A percentile compares a stretch with the other conserved stretches of the same genome.
phyloP scores from a whole-genome alignment of 2,329 filamentous ascomycete species.

The Hymenoscyphus occultus region DNA sequence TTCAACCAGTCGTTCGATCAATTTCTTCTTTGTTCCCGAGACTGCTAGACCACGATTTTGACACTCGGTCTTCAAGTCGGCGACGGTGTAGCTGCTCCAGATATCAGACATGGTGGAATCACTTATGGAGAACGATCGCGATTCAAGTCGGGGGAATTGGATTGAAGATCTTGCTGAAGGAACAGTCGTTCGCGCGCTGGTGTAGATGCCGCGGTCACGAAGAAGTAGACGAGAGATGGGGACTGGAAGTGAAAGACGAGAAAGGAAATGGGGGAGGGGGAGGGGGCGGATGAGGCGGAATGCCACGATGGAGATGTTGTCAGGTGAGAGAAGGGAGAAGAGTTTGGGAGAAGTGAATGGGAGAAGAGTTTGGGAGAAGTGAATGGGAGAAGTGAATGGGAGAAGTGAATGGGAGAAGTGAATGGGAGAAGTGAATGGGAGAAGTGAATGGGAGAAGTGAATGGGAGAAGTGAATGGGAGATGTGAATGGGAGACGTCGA shows the following conservation, averaged over 20 bases:
- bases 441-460: too few species aligned
- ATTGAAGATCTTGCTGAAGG: neutral
- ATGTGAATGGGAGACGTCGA: neutral
- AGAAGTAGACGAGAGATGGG: neutral
- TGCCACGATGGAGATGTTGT: neutral
- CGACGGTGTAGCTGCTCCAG: neutral
- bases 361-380: neutral
- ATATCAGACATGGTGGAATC: neutral
- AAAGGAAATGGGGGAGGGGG: neutral
- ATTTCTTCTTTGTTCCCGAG: slow-evolving; percentile 11
- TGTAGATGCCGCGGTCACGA: neutral
- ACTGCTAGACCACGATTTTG: slow-evolving; percentile 7
- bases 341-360: too few species aligned
- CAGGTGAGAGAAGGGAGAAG: neutral
- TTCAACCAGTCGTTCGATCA: slow-evolving; percentile 10
- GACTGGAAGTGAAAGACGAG: neutral
- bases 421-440: too few species aligned
- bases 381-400: too few species aligned
- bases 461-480: too few species aligned
- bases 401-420: too few species aligned
- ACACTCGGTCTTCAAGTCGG: slow-evolving; percentile 13
- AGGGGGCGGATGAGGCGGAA: neutral
- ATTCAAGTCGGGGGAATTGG: neutral
- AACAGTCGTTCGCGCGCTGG: neutral
- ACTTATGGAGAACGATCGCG: neutral